Conservation (phyloP, 2,329 filamentous ascomycete species). For the Fusarium torreyae region DNA sequence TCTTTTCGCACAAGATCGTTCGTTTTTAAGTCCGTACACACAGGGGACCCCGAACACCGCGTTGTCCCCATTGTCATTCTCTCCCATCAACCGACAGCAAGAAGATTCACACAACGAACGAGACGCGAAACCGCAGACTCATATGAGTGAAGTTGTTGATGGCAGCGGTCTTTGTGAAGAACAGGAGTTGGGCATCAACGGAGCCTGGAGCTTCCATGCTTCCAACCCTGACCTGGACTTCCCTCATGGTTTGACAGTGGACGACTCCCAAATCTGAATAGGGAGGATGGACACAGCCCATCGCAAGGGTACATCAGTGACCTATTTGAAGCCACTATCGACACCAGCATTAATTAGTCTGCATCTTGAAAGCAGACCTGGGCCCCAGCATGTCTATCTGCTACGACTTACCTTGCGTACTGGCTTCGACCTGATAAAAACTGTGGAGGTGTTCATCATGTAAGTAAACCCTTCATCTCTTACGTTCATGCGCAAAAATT, state of each 20-base stretch:
- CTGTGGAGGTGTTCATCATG: neutral
- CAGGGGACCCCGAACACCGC: slow-evolving; percentile 42
- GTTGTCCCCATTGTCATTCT: slow-evolving; percentile 51
- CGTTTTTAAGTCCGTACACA: slow-evolving; percentile 50
- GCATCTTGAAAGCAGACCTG: neutral
- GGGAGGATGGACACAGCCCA: neutral
- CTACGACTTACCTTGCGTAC: neutral
- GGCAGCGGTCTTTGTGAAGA: slow-evolving; percentile 32
- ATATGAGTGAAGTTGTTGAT: slow-evolving; percentile 48
- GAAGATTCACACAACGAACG: slow-evolving; percentile 38
- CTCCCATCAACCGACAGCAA: slow-evolving; percentile 49
- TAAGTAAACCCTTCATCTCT: neutral
- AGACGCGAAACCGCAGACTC: slow-evolving; percentile 47
- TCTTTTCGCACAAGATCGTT: slow-evolving; percentile 53
- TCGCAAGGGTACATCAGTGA: neutral
- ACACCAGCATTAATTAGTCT: neutral
- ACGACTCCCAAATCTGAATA: slow-evolving; percentile 48
- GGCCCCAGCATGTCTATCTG: neutral
- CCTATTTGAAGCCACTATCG: neutral
- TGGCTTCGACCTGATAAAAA: neutral
- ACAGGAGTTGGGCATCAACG: slow-evolving; percentile 47
- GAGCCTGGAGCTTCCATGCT: slow-evolving; percentile 47
- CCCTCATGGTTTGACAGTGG: slow-evolving; percentile 43
- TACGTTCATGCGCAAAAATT: neutral
- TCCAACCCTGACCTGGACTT: slow-evolving; percentile 44